phyloP scores from a whole-genome alignment of 768 basidiomycete species.

The Exidia glandulosa region DNA sequence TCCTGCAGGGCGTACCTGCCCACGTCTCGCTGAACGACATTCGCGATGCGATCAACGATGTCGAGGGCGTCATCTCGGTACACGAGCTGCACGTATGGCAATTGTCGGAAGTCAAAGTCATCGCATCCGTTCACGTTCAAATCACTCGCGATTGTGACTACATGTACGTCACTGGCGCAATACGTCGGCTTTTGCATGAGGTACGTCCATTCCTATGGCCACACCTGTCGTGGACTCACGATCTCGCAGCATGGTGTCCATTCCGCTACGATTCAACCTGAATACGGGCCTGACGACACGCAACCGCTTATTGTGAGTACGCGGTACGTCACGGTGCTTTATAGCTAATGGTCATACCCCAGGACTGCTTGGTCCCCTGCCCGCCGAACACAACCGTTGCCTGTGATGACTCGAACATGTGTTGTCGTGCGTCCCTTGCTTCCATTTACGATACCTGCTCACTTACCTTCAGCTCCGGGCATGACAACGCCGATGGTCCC shows the following conservation, averaged over 20 bases:
- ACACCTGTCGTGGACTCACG: no score
- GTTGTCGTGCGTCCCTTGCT: background rate
- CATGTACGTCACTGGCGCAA: constrained; percentile 78
- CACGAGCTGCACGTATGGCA: constrained; percentile 99
- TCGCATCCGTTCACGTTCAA: constrained; percentile 92
- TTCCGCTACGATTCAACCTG: constrained; percentile 89
- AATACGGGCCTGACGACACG: constrained; percentile 39
- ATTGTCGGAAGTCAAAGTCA: constrained; percentile 86
- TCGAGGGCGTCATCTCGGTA: constrained; percentile 77
- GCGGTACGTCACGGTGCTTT: background rate
- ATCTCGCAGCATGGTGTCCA: constrained; percentile 76
- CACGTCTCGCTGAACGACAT: constrained; percentile 86
- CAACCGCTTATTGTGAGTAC: background rate
- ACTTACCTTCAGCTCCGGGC: constrained; percentile 22
- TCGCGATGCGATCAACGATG: constrained; percentile 62
- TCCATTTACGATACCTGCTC: background rate
- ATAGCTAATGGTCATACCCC: background rate
- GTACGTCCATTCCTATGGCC: background rate
- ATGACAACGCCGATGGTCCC: no score
- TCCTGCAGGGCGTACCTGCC: constrained; percentile 87
- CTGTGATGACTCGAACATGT: background rate
- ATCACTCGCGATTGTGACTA: constrained; percentile 76
- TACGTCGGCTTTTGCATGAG: constrained; percentile 68
- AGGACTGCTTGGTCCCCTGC: background rate
- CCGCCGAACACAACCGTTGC: background rate